Evolutionary conservation across 441 rosid genomes (phyloP).

Genomic region (Erodium chrysanthum): DNA sequence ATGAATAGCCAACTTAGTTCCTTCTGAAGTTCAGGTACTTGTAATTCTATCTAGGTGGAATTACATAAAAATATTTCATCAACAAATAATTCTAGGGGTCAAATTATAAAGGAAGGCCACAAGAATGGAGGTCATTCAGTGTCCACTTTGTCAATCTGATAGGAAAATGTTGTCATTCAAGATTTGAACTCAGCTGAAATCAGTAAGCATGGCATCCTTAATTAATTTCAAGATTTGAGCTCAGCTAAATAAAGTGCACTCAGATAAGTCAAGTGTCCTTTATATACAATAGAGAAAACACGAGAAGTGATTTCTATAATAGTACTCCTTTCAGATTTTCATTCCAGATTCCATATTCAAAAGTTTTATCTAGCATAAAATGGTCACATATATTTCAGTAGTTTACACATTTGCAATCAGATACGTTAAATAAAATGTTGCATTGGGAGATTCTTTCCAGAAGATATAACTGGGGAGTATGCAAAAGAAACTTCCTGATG

Average conservation of each 20-base stretch:
- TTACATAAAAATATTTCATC: background rate
- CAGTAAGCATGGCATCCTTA: too few relatives aligned
- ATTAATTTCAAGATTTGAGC: too few relatives aligned
- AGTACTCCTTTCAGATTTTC: background rate
- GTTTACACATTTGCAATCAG: background rate
- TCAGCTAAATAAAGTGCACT: too few relatives aligned
- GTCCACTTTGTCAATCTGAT: background rate
- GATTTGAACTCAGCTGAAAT: too few relatives aligned
- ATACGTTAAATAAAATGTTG: background rate
- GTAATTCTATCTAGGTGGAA: too few relatives aligned
- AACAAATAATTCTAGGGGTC: background rate
- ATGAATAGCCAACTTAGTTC: background rate
- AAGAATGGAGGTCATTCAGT: background rate
- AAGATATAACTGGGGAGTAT: background rate
- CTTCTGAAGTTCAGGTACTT: background rate
- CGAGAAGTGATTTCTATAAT: background rate
- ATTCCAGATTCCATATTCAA: background rate
- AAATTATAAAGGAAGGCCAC: background rate
- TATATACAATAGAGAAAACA: too few relatives aligned
- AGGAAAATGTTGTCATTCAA: background rate
- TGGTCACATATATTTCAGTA: background rate
- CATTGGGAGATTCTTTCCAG: background rate
- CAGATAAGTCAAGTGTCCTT: too few relatives aligned
- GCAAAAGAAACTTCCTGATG: slow-evolving; percentile 2
- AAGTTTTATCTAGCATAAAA: background rate